Conservation (phyloP, 192 early-diverging fungal species). For the Rhizoclosmatium globosum region DNA sequence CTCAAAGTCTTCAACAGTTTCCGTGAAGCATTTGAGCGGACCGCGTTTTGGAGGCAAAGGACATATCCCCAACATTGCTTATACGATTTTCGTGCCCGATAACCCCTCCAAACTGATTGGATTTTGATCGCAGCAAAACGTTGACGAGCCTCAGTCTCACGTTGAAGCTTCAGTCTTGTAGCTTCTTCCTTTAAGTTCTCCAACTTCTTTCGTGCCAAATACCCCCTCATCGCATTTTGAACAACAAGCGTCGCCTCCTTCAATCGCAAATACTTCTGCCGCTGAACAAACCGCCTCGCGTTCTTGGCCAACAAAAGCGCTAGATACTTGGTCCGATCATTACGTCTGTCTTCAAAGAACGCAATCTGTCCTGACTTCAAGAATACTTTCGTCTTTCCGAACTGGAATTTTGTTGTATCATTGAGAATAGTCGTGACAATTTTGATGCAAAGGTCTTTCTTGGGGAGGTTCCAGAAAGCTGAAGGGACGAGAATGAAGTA, state of each 20-base stretch:
- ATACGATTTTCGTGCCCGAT: slow-evolving; percentile 67
- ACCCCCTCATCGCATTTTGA: slow-evolving; percentile 67
- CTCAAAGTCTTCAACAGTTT: slow-evolving; percentile 72
- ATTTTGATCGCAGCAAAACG: slow-evolving; percentile 74
- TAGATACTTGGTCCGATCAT: slow-evolving; percentile 78
- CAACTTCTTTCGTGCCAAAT: slow-evolving; percentile 69
- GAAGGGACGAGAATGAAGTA: slow-evolving; percentile 42
- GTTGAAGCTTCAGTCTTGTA: slow-evolving; percentile 77
- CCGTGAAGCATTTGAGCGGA: slow-evolving; percentile 76
- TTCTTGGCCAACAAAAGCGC: slow-evolving; percentile 90
- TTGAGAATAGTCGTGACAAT: slow-evolving; percentile 71
- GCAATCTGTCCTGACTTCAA: slow-evolving; percentile 95
- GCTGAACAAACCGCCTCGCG: slow-evolving; percentile 71
- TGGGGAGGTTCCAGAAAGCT: slow-evolving; percentile 36
- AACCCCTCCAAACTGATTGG: slow-evolving; percentile 76
- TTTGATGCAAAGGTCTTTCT: slow-evolving; percentile 74
- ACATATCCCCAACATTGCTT: slow-evolving; percentile 63
- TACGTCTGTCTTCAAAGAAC: slow-evolving; percentile 88
- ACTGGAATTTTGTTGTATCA: slow-evolving; percentile 89
- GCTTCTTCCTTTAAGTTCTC: slow-evolving; percentile 57
- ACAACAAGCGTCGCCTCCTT: slow-evolving; percentile 65
- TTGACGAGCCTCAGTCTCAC: slow-evolving; percentile 59
- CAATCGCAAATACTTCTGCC: slow-evolving; percentile 49
- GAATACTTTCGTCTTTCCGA: slow-evolving; percentile 96
- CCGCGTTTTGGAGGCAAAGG: slow-evolving; percentile 78